Evolutionary conservation across 306 rosid genomes (phyloP).

Genomic region (Vicia faba): DNA sequence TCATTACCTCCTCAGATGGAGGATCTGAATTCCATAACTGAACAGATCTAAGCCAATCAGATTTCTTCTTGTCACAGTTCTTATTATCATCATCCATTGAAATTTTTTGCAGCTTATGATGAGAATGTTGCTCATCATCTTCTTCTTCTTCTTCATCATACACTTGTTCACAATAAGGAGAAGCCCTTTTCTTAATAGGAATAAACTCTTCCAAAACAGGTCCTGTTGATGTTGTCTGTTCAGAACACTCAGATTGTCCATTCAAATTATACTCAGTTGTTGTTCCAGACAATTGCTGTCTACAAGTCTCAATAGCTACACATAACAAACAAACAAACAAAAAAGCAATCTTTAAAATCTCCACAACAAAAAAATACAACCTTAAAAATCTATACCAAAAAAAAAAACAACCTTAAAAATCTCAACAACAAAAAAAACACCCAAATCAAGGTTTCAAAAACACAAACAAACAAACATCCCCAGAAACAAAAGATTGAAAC

Average conservation of each 20-base stretch:
- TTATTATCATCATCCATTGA: slow-evolving; percentile 32
- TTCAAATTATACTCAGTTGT: slow-evolving; percentile 59
- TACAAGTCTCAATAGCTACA: slow-evolving; percentile 77
- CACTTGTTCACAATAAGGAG: slow-evolving; percentile 44
- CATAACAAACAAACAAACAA: background rate
- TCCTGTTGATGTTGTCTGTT: slow-evolving; percentile 69
- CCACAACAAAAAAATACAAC: slow-evolving; percentile 17
- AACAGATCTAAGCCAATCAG: slow-evolving; percentile 94
- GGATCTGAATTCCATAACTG: slow-evolving; percentile 86
- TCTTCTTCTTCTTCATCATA: slow-evolving; percentile 34
- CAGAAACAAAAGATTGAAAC: slow-evolving; percentile 11
- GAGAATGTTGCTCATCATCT: slow-evolving; percentile 48
- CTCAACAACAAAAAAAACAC: background rate
- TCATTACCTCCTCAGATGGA: slow-evolving; percentile 58
- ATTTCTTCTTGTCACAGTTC: slow-evolving; percentile 49
- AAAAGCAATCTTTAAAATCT: background rate
- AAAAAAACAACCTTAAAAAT: background rate
- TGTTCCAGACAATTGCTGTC: slow-evolving; percentile 58
- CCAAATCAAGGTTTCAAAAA: background rate
- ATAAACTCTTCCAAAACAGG: slow-evolving; percentile 81
- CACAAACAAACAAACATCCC: slow-evolving; percentile 1
- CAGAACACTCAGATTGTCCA: slow-evolving; percentile 84
- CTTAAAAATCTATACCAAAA: background rate
- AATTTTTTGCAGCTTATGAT: slow-evolving; percentile 20
- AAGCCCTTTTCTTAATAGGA: slow-evolving; percentile 60